phyloP scores from a whole-genome alignment of 768 basidiomycete species.

The Hemileccinum rubropunctum region DNA sequence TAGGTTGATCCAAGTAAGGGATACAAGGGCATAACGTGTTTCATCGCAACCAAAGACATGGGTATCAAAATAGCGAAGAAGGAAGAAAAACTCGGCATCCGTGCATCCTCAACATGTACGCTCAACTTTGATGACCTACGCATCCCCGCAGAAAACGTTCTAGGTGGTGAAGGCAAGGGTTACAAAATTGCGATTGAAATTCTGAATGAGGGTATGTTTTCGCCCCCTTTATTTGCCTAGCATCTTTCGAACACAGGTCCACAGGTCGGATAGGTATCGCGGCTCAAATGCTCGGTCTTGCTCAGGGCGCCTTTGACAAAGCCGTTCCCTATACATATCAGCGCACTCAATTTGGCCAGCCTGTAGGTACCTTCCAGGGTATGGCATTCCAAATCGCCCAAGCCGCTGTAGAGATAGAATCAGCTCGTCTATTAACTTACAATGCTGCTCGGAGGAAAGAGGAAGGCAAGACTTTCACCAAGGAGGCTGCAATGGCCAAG shows the following conservation, averaged over 20 bases:
- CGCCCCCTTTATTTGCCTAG: not conserved
- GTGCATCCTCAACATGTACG: conserved; percentile 93
- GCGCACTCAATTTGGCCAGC: conserved; percentile 91
- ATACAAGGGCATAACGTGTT: conserved; percentile 99
- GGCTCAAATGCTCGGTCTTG: conserved; percentile 97
- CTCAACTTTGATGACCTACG: conserved; percentile 93
- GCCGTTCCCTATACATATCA: conserved; percentile 94
- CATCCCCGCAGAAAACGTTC: conserved; percentile 80
- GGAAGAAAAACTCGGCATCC: conserved; percentile 96
- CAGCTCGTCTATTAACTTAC: conserved; percentile 88
- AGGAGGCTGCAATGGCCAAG: conserved; percentile 98
- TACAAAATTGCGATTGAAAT: conserved; percentile 98
- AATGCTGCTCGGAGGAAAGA: conserved; percentile 96
- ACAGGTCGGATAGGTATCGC: conserved; percentile 92
- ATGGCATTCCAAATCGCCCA: conserved; percentile 95
- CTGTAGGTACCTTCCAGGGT: conserved; percentile 92
- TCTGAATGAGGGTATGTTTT: conserved; percentile 74
- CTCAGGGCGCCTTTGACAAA: conserved; percentile 95
- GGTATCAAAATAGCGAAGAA: conserved; percentile 97
- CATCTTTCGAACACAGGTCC: not conserved
- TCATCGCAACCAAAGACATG: conserved; percentile 94
- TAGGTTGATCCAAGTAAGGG: conserved; percentile 87
- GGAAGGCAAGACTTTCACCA: conserved; percentile 79
- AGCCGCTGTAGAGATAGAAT: conserved; percentile 86
- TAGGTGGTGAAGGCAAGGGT: conserved; percentile 89